These are phyloP conservation scores for Saturnispora gosingensis DNA, from an alignment of 805 yeast species.

Conservation along the genomic window DNA sequence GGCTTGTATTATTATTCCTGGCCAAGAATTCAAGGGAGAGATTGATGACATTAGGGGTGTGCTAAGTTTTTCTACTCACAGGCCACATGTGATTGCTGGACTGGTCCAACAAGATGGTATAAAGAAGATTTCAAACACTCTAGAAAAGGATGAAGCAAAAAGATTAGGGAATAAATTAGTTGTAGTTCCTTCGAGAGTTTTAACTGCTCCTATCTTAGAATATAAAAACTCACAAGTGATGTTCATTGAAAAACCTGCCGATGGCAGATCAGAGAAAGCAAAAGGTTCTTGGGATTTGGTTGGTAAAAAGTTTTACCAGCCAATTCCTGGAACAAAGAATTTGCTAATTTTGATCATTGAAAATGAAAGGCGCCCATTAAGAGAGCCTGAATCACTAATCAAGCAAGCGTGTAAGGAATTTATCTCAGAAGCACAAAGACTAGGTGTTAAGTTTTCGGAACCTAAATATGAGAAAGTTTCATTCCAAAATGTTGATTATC, in stretches of 20 bases:
- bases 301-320: constrained; percentile 14
- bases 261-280: constrained; percentile 17
- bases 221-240: constrained; percentile 14
- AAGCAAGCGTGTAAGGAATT: constrained; percentile 15
- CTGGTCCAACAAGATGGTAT: constrained; percentile 23
- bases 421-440: constrained; percentile 13
- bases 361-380: constrained; percentile 12
- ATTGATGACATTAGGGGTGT: constrained; percentile 23
- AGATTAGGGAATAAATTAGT: constrained; percentile 19
- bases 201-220: constrained; percentile 17
- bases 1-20: constrained; percentile 20
- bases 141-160: constrained; percentile 9
- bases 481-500: constrained; percentile 10
- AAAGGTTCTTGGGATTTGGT: constrained; percentile 21
- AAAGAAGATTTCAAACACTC: constrained; percentile 11
- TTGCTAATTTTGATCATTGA: constrained; percentile 14
- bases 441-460: constrained; percentile 15
- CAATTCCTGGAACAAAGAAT: constrained; percentile 12
- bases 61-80: constrained; percentile 22
- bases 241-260: constrained; percentile 16
- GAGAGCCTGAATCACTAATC: constrained; percentile 11
- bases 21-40: constrained; percentile 26
- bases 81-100: constrained; percentile 23
- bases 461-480: constrained; percentile 6
- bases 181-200: constrained; percentile 24